phyloP scores from a whole-genome alignment of 371 early-diverging fungal genomes.

The Apophysomyces elegans region DNA sequence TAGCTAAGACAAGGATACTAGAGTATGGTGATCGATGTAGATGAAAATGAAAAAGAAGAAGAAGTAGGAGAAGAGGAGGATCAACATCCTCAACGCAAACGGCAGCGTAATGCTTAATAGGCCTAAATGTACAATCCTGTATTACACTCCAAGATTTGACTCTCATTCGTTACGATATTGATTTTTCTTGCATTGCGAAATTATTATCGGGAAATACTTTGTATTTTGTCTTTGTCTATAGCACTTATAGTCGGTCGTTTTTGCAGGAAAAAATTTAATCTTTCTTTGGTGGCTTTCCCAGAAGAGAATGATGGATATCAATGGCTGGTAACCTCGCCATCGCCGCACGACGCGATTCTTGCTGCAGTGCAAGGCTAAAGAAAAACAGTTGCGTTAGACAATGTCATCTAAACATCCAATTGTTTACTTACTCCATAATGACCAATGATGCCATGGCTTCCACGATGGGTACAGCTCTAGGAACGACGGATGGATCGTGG shows the following conservation, averaged over 20 bases:
- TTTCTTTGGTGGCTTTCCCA: constrained; percentile 43
- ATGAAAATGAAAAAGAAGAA: constrained; percentile 1
- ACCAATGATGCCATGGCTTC: constrained; percentile 96
- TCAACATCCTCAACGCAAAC: background rate
- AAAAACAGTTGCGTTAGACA: background rate
- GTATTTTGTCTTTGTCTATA: too few species aligned
- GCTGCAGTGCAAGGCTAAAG: constrained; percentile 62
- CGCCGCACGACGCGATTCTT: constrained; percentile 67
- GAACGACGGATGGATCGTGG: constrained; percentile 97
- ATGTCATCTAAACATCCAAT: background rate
- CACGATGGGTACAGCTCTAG: constrained; percentile 96
- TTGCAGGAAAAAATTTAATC: constrained; percentile 15
- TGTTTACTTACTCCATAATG: constrained; percentile 83
- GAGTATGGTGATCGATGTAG: background rate
- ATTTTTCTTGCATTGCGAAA: too few species aligned
- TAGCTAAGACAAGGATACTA: background rate
- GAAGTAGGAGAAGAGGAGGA: constrained; percentile 12
- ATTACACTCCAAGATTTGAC: background rate
- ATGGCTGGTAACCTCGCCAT: constrained; percentile 58
- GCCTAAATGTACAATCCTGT: background rate
- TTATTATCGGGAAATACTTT: too few species aligned
- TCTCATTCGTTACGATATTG: too few species aligned
- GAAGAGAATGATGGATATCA: constrained; percentile 49
- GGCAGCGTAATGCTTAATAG: constrained; percentile 1
- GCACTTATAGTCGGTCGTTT: too few species aligned